Evolutionary conservation across 352 stramenopile genomes (phyloP), one percentile per base, ranked within the genome.

Genomic region (Peronosclerospora sorghi): DNA sequence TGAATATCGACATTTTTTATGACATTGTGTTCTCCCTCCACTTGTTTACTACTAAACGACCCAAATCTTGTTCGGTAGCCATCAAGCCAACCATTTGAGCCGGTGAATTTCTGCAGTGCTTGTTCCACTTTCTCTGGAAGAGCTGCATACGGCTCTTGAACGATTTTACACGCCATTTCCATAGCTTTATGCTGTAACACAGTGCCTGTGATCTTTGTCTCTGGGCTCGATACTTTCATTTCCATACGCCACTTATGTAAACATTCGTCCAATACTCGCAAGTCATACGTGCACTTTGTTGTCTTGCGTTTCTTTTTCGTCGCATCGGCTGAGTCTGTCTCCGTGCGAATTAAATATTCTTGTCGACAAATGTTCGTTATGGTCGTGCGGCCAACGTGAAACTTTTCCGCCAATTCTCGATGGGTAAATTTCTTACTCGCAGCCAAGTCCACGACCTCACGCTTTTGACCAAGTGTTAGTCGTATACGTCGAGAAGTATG

Each of bases 201-300:
- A 0, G 73, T 83, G 51, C 78, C 78, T 12, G 78, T 91, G 51
- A 91, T 59, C 54, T 87, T 86, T 13, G 56, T 78, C 35, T 91
- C 78, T 0, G 78, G 78, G 9, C 55, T 83, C 53, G 68, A 85
- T 23, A 91, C 75, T 35, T 83, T 83, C 30, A 83, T 57, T 51
- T 91, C 79, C 75, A 91, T 87, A 35, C 79, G 70, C 79, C 75
- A 88, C 66, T 91, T 91, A 62, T 91, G 76, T 42, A 91, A 53
- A 55, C 70, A 84, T 57, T 91, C 75, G 54, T 88, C 75, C 24
- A 91, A 51, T 48, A 88, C 65, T 15, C 72, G 71, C 51, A 88
- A 56, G 45, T 91, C 75, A 54, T 88, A 88, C 35, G 73, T 76
- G 59, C 75, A 88, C 48, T 84, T 86, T 46, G 79, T 87, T 14